A percentile compares a stretch with the other conserved stretches of the same genome.
Conservation (phyloP, 2,329 filamentous ascomycete genomes). For the Paradendryphiella salina region DNA sequence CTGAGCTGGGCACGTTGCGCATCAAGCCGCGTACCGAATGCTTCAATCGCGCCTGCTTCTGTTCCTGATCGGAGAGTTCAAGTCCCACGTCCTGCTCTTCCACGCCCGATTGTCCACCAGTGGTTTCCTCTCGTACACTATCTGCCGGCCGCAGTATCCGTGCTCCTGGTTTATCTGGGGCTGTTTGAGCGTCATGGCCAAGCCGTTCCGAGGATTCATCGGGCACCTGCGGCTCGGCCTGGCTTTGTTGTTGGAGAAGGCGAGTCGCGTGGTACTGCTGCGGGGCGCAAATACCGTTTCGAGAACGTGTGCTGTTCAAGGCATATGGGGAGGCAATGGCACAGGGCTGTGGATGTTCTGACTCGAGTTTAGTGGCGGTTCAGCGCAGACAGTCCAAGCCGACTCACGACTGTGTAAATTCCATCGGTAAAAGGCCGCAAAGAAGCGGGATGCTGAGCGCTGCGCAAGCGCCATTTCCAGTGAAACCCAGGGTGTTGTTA, state of each 20-base stretch:
- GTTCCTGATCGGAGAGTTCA: conserved; percentile 4
- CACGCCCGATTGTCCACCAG: background rate
- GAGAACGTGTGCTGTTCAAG: background rate
- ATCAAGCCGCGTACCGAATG: conserved; percentile 47
- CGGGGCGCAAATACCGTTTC: background rate
- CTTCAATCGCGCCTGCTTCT: conserved; percentile 11
- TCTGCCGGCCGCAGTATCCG: background rate
- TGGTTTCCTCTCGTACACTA: background rate
- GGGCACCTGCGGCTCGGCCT: conserved; percentile 6
- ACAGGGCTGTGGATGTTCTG: conserved; percentile 19
- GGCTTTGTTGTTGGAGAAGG: conserved; percentile 12
- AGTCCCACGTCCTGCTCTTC: background rate
- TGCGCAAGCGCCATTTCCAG: conserved; percentile 26
- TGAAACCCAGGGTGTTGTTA: background rate
- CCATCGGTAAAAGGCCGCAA: conserved; percentile 52
- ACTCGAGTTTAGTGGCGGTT: conserved; percentile 8
- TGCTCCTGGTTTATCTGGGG: background rate
- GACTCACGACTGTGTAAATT: conserved; percentile 36
- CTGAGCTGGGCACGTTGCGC: conserved; percentile 60
- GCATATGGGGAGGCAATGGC: background rate
- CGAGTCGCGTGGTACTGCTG: conserved; percentile 20
- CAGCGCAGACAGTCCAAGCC: background rate
- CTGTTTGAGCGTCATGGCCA: background rate
- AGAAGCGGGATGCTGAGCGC: conserved; percentile 45
- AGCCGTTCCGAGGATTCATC: background rate